phyloP scores from a whole-genome alignment of 2,329 filamentous ascomycete species.

The Ceratocystis albifundus region DNA sequence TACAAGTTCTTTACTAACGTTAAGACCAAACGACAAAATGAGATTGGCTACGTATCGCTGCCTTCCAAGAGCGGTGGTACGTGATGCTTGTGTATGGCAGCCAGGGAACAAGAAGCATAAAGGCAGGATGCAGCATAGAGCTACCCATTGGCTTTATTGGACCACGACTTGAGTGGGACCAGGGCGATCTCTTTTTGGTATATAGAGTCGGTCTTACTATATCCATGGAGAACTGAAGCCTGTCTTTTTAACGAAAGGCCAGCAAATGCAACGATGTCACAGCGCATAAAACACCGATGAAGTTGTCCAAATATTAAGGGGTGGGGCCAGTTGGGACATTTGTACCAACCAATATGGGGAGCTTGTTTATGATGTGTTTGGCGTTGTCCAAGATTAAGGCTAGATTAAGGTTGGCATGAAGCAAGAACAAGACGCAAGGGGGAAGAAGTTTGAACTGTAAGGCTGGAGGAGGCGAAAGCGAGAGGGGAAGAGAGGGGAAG shows the following conservation, averaged over 20 bases:
- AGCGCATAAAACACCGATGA: background rate
- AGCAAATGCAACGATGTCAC: background rate
- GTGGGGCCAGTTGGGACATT: background rate
- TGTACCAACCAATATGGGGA: too few relatives aligned
- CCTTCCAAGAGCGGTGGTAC: too few relatives aligned
- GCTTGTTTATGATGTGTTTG: constrained; percentile 7
- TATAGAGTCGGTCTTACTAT: too few relatives aligned
- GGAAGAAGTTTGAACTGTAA: background rate
- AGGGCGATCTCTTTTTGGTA: too few relatives aligned
- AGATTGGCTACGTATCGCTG: too few relatives aligned
- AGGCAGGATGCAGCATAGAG: too few relatives aligned
- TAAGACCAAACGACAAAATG: too few relatives aligned
- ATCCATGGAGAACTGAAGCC: too few relatives aligned
- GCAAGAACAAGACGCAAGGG: constrained; percentile 6
- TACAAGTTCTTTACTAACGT: too few relatives aligned
- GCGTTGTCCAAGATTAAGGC: constrained; percentile 5
- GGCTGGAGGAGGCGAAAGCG: background rate
- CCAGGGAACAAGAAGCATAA: background rate
- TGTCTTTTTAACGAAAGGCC: too few relatives aligned
- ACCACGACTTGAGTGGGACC: too few relatives aligned
- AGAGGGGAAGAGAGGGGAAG: background rate
- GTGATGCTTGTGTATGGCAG: background rate
- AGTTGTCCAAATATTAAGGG: background rate
- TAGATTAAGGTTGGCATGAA: constrained; percentile 12
- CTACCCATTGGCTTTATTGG: too few relatives aligned